Base-by-base conservation (phyloP, 129 eudicot species). In the Erigeron canadensis region DNA sequence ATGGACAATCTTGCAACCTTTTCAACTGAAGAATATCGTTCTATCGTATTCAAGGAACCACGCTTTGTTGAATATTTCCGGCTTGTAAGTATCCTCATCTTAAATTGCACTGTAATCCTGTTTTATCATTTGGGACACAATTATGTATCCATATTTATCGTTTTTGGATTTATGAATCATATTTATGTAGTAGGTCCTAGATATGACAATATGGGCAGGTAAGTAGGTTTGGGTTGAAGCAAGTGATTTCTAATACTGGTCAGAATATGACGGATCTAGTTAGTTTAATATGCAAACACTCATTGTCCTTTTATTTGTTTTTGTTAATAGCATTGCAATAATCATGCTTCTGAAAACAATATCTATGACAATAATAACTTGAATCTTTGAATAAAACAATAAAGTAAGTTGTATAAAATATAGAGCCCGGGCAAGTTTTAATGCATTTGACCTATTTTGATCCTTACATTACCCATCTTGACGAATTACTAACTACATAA, bases 1-100 rank as follows among this genome's bases (percentile, higher is more conserved):
- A 71, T 94, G 90, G 99, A 94, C 45, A 84, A 90, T 70, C 84
- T 94, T 58, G 89, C 97, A 9, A 87, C 65, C 38, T 75, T 74
- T 72, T 85, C 99, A 44, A 94, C 97, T 10, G 86, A 89, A 83
- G 83, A 89, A 70, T 94, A 85, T 71, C 97, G 97, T 17, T 84
- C 95, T 0, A 84, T 94, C 62, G 99, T 94, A 40, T 90, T 94
- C 63, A 55, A 87, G 62, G 99, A 94, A 68, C 99, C 99, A 41
- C 93, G 96, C 1, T 94, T 94, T 77, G 97, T 94, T 5, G 99
- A 94, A 86, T 94, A 94, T 79, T 94, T 94, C 82, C 99, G 97
- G 79, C 93, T 86, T 54, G 99, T 90, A 70, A 89, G 96, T 75
- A 58, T 19, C 39, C 8, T 58, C 56, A 37, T 57, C 68, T 5